A percentile compares a stretch with the other conserved stretches of the same genome.
These are phyloP conservation scores for Fusarium praegraminearum DNA, from an alignment of 2,329 filamentous ascomycete genomes.

Conservation along the genomic window DNA sequence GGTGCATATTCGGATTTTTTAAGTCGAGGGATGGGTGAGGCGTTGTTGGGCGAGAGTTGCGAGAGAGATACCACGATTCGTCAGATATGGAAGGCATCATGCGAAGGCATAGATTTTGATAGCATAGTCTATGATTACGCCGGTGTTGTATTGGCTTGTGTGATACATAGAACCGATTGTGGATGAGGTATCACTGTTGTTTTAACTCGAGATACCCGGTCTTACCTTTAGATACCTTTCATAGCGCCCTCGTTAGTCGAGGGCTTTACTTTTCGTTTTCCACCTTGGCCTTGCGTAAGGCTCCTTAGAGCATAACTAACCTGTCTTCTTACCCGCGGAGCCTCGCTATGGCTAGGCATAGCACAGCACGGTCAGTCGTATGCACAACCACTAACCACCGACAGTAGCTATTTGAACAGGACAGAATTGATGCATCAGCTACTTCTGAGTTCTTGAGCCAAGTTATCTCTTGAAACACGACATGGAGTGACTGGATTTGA, in stretches of 20 bases:
- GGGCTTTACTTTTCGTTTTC: not conserved
- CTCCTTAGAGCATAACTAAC: not conserved
- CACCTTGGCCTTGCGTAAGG: not conserved
- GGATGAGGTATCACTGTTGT: conserved; percentile 23
- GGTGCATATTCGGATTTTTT: conserved; percentile 4
- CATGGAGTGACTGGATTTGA: not conserved
- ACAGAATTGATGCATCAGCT: not conserved
- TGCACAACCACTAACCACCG: not conserved
- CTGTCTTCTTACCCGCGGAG: not conserved
- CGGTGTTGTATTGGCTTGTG: conserved; percentile 23
- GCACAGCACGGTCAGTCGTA: not conserved
- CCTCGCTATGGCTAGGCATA: not conserved
- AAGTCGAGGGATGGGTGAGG: conserved; percentile 24
- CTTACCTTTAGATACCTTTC: conserved; percentile 14
- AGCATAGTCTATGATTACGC: conserved; percentile 27
- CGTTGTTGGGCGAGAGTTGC: conserved; percentile 34
- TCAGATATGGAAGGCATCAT: not conserved
- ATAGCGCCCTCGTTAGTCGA: conserved; percentile 1
- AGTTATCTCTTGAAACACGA: not conserved
- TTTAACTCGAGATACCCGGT: conserved; percentile 23
- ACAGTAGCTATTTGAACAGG: not conserved
- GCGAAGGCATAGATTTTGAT: conserved; percentile 32
- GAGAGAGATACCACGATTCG: conserved; percentile 4
- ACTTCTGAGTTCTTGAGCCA: not conserved
- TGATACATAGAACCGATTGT: conserved; percentile 4